Base-by-base conservation (phyloP, 805 yeast genomes). In the Wickerhamiella occidentalis region DNA sequence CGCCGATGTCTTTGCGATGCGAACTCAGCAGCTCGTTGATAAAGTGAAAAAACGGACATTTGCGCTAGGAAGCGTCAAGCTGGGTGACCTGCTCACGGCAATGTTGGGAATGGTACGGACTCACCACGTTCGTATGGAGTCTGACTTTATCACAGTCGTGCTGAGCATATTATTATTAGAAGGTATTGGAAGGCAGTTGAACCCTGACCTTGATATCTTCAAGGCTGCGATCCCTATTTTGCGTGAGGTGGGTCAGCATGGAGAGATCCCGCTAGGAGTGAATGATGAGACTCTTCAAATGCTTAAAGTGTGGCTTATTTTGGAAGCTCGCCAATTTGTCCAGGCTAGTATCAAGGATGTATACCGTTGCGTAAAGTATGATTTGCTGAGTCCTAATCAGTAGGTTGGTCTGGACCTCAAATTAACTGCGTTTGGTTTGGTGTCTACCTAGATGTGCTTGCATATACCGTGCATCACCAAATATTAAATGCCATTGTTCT, bases 91-190 rank as follows among this genome's bases (percentile, higher is more conserved):
- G 51, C 70, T 92, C 51, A 92, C 86, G 56, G 82, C 79, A 59
- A 88, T 90, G 73, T 72, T 92, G 51, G 71, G 80, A 2, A 87
- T 92, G 96, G 97, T 92, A 17, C 71, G 97, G 53, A 69, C 72
- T 9, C 98, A 92, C 64, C 99, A 92, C 64, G 98, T 92, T 19
- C 74, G 96, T 61, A 84, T 92, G 95, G 99, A 92, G 61, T 94
- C 95, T 6, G 98, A 92, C 64, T 92, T 92, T 61, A 80, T 92
- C 40, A 86, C 95, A 26, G 95, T 92, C 21, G 82, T 92, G n/a
- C 86, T 92, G 28, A 95, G 97, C 1, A 87, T 92, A 21, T 67
- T 92, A 49, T 70, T 92, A 49, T 68, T 92, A 51, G 98, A 92
- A 65, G 99, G 99, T 9, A 83, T 92, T 48, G 97, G 98, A 18